Evolutionary conservation across 345 rosid species (phyloP), one percentile per base, ranked within the genome.

Genomic region (Populus nigra): DNA sequence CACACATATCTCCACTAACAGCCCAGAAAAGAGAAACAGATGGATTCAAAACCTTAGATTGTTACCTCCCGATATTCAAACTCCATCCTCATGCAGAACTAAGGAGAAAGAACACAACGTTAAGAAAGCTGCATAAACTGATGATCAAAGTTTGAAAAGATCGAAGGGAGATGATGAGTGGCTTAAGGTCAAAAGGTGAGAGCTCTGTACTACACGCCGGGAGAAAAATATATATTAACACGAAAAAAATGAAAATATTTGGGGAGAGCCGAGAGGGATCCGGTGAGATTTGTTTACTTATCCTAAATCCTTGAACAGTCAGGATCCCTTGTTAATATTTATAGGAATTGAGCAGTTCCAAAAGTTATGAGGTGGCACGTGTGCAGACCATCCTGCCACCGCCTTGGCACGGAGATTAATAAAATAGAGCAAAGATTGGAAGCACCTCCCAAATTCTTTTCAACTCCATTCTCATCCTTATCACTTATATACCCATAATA

Each of bases 41-140:
- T 59, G 29, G 65, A 22, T n/a, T 3, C 62, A 57, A 7, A 57
- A 57, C 62, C 62, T 57, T 57, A 1, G 5, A 4, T 23, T 10
- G n/a, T 74, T 74, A 89, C 93, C 93, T 88, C 93, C 35, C 74
- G 85, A 57, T 87, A 90, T 76, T 81, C 84, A 65, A 81, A 71
- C 39, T 77, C 88, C 91, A 86, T 87, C 55, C 17, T 50, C 62
- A 57, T 7, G 39, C 35, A 63, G 67, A 72, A 27, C 65, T 47
- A 39, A 22, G 18, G 36, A 25, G n/a, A 20, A 22, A 59, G 6
- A 10, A 15, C 57, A 20, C 36, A 31, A 38, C 11, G 18, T 47
- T 13, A 4, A 45, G 49, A 45, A 1, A 47, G 17, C 50, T 1
- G 15, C 65, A 59, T 59, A 23, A 59, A 59, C 63, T 3, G 17